A percentile compares a stretch with the other conserved stretches of the same genome.
phyloP scores from a whole-genome alignment of 1,139 yeast genomes.

The Wickerhamomyces sp. region DNA sequence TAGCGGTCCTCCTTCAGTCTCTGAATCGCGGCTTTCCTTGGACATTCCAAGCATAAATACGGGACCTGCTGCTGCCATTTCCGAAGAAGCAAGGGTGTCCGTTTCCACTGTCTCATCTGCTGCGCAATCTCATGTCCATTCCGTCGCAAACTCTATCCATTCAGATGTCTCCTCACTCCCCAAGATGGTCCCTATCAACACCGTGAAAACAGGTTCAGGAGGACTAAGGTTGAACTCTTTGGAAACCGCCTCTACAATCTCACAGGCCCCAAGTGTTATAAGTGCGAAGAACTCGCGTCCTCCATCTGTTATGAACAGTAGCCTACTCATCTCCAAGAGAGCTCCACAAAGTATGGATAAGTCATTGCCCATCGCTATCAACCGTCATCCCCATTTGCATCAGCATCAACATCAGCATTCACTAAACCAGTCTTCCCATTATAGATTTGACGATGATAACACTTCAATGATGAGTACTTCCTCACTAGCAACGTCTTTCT shows the following conservation, averaged over 20 bases:
- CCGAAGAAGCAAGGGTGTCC: conserved; percentile 4
- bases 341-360: conserved; percentile 5
- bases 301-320: conserved; percentile 15
- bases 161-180: neutral
- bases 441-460: conserved; percentile 24
- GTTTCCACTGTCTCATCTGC: conserved; percentile 1
- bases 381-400: conserved; percentile 14
- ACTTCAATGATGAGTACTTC: conserved; percentile 27
- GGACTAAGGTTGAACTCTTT: conserved; percentile 19
- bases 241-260: conserved; percentile 13
- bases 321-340: conserved; percentile 11
- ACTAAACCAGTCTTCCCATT: conserved; percentile 12
- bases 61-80: neutral
- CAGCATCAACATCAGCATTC: too few species aligned
- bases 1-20: too few species aligned
- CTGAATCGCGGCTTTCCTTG: too few species aligned
- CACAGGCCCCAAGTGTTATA: conserved; percentile 15
- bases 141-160: conserved; percentile 6
- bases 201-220: conserved; percentile 16
- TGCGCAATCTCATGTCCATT: conserved; percentile 4
- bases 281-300: conserved; percentile 18
- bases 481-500: conserved; percentile 34
- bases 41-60: neutral
- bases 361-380: conserved; percentile 16
- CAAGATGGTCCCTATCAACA: conserved; percentile 3